A percentile compares a stretch with the other conserved stretches of the same genome.
These are phyloP conservation scores for Leccinum subtestaceum DNA, from an alignment of 768 basidiomycete species.

Conservation along the genomic window DNA sequence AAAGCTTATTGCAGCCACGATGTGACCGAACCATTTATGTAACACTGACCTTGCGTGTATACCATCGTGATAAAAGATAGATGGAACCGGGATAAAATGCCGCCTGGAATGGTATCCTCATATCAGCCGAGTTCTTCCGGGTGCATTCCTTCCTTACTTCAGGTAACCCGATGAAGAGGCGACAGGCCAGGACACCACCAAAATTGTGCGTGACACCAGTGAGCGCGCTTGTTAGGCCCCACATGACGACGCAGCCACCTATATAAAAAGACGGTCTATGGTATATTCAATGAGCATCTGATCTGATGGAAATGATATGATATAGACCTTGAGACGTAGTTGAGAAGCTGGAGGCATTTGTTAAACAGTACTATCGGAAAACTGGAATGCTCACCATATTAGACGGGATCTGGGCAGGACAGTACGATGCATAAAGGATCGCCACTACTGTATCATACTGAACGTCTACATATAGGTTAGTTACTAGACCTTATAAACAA, in stretches of 20 bases:
- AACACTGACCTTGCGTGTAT: constrained; percentile 1
- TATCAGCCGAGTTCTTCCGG: not conserved
- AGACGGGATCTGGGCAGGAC: not conserved
- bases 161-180: not conserved
- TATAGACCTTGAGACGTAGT: not conserved
- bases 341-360: not conserved
- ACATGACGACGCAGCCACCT: not conserved
- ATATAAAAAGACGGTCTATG: not conserved
- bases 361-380: not conserved
- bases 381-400: not conserved
- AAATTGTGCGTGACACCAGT: not conserved
- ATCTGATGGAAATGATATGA: not conserved
- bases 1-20: not conserved
- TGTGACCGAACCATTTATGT: not conserved
- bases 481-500: not conserved
- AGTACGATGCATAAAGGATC: not conserved
- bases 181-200: not conserved
- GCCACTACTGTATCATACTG: not conserved
- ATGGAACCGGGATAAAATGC: not conserved
- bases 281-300: not conserved
- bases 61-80: constrained; percentile 4
- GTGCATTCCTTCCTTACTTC: not conserved
- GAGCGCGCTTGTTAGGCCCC: not conserved
- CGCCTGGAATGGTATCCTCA: not conserved
- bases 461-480: not conserved